Base-by-base conservation (phyloP, 805 yeast genomes). In the Wickerhamomyces canadensis region DNA sequence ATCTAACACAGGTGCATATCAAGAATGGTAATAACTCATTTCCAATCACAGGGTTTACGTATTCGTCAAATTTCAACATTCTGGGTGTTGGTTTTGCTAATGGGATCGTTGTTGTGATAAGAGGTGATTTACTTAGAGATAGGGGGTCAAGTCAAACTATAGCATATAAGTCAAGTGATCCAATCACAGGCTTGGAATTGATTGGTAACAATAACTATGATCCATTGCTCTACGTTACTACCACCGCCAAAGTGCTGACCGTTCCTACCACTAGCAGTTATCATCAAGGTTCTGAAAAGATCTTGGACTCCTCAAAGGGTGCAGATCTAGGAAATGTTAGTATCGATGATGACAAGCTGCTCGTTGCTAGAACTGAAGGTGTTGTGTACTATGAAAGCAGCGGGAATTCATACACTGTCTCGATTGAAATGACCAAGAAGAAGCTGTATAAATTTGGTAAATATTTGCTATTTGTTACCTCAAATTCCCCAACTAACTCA, bases 41-140 rank as follows among this genome's bases (percentile, higher is more conserved):
- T 47, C 97, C 97, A 0, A 64, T 88, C 42, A 78, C 93, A 4
- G 71, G 84, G 23, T 72, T 84, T 43, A 68, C 72, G 13, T 61
- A 71, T 34, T 70, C 78, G 13, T 47, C 58, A 2, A 78, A 74
- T 41, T 72, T 80, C 42, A 70, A 85, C 3, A 74, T 84, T 24
- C 57, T 83, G 6, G 89, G 84, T 0, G 62, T 85, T 32, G 96
- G 96, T 0, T 85, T 78, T 49, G 81, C 89, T 12, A 82, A 88
- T 57, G 98, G 98, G 3, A 70, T 78, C 16, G 87, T 89, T 3
- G 65, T 89, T 2, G 62, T 89, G 6, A 75, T 89, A 0, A 64
- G 98, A 44, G 98, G 98, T 8, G 98, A 93, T 57, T 58, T 93
- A 23, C 47, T 86, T 6, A 76, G 88, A 48, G 98, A 93, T 54